Percentiles rank a stretch among this genome's conserved stretches.
Evolutionary conservation across 139 green algal species (phyloP).

Genomic region (Klebsormidium nitens): DNA sequence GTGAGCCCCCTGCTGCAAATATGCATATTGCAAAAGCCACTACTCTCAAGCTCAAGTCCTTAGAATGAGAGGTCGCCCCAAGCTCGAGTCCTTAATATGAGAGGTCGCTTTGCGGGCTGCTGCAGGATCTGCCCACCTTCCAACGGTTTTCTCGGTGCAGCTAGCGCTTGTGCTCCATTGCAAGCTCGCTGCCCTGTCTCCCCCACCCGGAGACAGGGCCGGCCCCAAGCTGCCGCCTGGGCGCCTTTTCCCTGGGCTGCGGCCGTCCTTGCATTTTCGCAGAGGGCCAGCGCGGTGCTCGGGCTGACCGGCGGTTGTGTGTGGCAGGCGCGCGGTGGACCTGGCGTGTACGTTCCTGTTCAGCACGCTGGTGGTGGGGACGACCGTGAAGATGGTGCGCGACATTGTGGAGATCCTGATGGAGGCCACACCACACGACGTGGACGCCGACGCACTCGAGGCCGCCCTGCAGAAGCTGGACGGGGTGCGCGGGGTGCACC

Average conservation of each 20-base stretch:
- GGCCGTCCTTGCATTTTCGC: no score
- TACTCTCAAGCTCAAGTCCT: no score
- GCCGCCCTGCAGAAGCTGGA: neutral
- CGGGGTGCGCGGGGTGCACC: neutral
- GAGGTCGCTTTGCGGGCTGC: no score
- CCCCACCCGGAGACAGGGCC: neutral
- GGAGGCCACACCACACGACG: neutral
- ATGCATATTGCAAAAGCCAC: no score
- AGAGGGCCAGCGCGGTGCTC: no score
- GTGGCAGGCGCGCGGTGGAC: neutral
- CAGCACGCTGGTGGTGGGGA: conserved; percentile 72
- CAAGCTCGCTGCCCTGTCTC: neutral
- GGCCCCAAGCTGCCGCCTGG: no score
- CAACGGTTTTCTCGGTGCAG: neutral
- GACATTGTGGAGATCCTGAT: conserved; percentile 4
- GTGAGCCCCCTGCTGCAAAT: neutral
- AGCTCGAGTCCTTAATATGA: no score
- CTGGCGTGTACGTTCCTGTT: conserved; percentile 86
- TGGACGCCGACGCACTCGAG: neutral
- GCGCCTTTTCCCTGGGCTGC: no score
- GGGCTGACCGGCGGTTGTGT: neutral
- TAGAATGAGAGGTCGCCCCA: no score
- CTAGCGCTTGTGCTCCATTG: neutral
- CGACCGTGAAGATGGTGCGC: conserved; percentile 59
- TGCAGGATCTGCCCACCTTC: no score